A percentile compares a stretch with the other conserved stretches of the same genome.
Evolutionary conservation across 2,329 filamentous ascomycete genomes (phyloP).

Genomic region (Herpotrichia juniperi): DNA sequence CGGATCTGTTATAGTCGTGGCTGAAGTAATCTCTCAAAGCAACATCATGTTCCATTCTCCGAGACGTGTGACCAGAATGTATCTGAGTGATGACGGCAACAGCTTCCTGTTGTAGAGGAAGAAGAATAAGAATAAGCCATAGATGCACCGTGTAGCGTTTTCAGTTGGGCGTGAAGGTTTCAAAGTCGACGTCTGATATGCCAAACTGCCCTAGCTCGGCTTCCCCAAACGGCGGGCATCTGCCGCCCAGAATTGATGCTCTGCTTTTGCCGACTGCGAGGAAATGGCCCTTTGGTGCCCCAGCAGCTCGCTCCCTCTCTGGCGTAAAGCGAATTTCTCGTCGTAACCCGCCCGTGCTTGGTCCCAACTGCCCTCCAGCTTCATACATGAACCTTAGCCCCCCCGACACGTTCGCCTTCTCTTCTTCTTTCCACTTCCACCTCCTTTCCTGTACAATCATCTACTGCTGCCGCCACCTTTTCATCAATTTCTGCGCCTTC

Average conservation of each 20-base stretch:
- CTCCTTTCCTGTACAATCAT: conserved; percentile 24
- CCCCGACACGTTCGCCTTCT: conserved; percentile 26
- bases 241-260: conserved; percentile 6
- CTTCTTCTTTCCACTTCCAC: conserved; percentile 24
- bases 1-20: conserved; percentile 4
- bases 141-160: neutral
- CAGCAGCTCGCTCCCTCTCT: conserved; percentile 26
- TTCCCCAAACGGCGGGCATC: conserved; percentile 7
- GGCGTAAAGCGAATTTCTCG: conserved; percentile 41
- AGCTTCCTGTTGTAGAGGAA: neutral
- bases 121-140: neutral
- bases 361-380: conserved; percentile 35
- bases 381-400: conserved; percentile 36
- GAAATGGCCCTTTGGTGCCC: conserved; percentile 14
- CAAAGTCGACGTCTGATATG: neutral
- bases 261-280: conserved; percentile 5
- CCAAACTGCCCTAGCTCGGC: neutral
- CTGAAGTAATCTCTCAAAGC: conserved; percentile 10
- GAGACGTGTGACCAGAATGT: conserved; percentile 9
- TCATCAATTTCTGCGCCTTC: conserved; percentile 32
- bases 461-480: conserved; percentile 16
- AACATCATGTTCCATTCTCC: conserved; percentile 10
- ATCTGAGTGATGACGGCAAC: neutral
- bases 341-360: conserved; percentile 39
- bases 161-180: neutral